phyloP scores from a whole-genome alignment of 1,284 basidiomycete genomes.

The Ganoderma lucidum region DNA sequence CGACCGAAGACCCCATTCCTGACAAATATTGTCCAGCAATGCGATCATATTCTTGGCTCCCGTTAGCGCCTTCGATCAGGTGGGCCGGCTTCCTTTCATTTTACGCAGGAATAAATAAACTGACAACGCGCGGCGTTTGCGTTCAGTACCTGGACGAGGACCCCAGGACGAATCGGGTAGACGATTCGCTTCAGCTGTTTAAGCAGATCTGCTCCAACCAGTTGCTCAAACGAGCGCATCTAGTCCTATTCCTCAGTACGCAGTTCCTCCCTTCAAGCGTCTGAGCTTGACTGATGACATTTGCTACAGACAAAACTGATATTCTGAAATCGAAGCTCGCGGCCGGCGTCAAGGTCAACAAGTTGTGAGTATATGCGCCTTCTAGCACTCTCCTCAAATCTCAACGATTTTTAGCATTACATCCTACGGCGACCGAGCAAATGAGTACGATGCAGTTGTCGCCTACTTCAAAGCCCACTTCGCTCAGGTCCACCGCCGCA shows the following conservation, averaged over 20 bases:
- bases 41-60: constrained; percentile 89
- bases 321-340: constrained; percentile 74
- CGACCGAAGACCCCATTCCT: neutral
- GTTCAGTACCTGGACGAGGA: constrained; percentile 83
- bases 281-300: constrained; percentile 14
- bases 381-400: neutral
- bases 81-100: constrained; percentile 38
- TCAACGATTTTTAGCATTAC: constrained; percentile 63
- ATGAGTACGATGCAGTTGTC: constrained; percentile 81
- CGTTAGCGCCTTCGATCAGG: constrained; percentile 88
- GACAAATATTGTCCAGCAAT: constrained; percentile 45
- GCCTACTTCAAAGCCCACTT: constrained; percentile 87
- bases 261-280: constrained; percentile 19
- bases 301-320: constrained; percentile 74
- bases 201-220: constrained; percentile 85
- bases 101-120: neutral
- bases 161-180: constrained; percentile 80
- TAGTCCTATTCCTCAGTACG: constrained; percentile 82
- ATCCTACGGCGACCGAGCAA: constrained; percentile 79
- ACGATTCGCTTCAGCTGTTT: constrained; percentile 85
- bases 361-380: constrained; percentile 65
- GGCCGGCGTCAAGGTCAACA: constrained; percentile 70
- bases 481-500: constrained; percentile 79
- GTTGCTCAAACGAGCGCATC: constrained; percentile 77
- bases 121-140: constrained; percentile 16